phyloP scores from a whole-genome alignment of 768 basidiomycete genomes.

The Exidia glandulosa region DNA sequence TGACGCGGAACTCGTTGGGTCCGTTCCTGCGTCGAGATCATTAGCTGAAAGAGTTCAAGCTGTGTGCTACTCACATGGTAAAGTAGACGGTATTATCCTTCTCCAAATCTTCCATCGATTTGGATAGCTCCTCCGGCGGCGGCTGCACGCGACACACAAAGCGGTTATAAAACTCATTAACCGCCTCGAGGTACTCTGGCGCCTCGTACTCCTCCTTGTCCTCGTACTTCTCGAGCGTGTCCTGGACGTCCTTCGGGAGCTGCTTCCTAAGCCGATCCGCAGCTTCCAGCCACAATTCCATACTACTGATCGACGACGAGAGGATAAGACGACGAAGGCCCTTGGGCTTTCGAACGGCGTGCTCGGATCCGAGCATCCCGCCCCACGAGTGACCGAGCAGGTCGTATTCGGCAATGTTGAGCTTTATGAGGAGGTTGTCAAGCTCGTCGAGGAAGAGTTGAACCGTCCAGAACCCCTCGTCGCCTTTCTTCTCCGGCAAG shows the following conservation, averaged over 20 bases:
- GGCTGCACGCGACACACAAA: not conserved
- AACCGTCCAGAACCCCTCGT: slow-evolving; percentile 3
- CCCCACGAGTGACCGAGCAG: slow-evolving; percentile 6
- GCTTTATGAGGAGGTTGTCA: not conserved
- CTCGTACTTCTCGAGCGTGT: slow-evolving; percentile 1
- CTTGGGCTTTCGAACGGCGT: not conserved
- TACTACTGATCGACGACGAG: not conserved
- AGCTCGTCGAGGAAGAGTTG: slow-evolving; percentile 7
- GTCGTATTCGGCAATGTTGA: slow-evolving; percentile 7
- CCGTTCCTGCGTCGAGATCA: not conserved
- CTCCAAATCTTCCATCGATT: not conserved
- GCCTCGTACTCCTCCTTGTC: not conserved
- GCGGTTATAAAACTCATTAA: not conserved
- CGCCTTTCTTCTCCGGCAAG: slow-evolving; percentile 3
- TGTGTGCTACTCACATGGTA: not conserved
- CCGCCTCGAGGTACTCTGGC: not conserved
- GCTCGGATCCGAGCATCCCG: slow-evolving; percentile 1
- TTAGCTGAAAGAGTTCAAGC: not conserved
- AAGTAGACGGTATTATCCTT: slow-evolving; percentile 1
- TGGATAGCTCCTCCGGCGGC: not conserved
- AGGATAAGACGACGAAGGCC: slow-evolving; percentile 3
- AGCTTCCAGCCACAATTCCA: not conserved
- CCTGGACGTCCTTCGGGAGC: not conserved
- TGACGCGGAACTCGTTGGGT: slow-evolving; percentile 1
- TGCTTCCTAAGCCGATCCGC: not conserved